Evolutionary conservation across 2,329 filamentous ascomycete species (phyloP).

Genomic region (Rhynchosporium agropyri): DNA sequence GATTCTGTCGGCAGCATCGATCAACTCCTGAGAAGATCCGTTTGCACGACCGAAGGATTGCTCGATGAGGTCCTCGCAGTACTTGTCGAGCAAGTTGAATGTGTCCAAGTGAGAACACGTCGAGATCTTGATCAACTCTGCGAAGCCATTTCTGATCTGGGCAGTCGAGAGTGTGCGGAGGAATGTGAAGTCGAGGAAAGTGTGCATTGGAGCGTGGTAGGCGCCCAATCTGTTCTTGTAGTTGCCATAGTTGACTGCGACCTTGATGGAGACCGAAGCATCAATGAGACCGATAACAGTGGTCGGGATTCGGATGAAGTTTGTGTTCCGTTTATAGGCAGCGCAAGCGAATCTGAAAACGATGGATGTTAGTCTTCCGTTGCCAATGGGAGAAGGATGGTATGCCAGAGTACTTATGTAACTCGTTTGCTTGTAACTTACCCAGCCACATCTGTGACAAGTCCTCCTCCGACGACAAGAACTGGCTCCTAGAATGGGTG

Average conservation of each 20-base stretch:
- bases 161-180: conserved; percentile 67
- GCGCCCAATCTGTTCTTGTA: conserved; percentile 76
- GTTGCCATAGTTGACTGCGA: conserved; percentile 76
- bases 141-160: conserved; percentile 74
- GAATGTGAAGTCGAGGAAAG: conserved; percentile 74
- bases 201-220: conserved; percentile 72
- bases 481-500: conserved; percentile 57
- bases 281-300: conserved; percentile 77
- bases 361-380: conserved; percentile 33
- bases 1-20: conserved; percentile 65
- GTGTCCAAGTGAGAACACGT: conserved; percentile 68
- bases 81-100: conserved; percentile 68
- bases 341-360: conserved; percentile 65
- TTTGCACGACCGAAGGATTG: conserved; percentile 66
- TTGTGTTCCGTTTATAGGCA: conserved; percentile 71
- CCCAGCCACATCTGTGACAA: conserved; percentile 76
- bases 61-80: conserved; percentile 68
- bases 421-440: conserved; percentile 46
- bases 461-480: conserved; percentile 66
- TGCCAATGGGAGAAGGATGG: too few relatives aligned
- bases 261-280: conserved; percentile 75
- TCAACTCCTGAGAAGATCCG: conserved; percentile 57
- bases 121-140: conserved; percentile 76
- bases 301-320: conserved; percentile 73
- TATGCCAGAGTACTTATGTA: too few relatives aligned